Evolutionary conservation across 2,329 filamentous ascomycete genomes (phyloP).

Genomic region (Aspergillus sp.): DNA sequence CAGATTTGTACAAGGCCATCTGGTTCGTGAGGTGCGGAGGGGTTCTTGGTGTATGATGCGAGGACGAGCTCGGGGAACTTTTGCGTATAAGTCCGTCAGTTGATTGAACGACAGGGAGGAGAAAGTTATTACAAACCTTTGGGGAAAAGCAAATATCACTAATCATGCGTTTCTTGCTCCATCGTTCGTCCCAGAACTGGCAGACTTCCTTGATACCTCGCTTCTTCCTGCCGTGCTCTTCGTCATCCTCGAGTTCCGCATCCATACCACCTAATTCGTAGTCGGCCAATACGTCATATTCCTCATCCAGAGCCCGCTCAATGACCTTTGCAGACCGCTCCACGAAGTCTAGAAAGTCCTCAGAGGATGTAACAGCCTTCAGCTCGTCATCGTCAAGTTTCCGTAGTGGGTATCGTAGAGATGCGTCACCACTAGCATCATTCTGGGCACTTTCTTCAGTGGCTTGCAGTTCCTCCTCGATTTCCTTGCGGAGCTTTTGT

Average conservation of each 20-base stretch:
- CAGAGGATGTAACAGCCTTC: slow-evolving; percentile 83
- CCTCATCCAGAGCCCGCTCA: slow-evolving; percentile 88
- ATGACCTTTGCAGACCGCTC: slow-evolving; percentile 96
- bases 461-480: slow-evolving; percentile 86
- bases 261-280: slow-evolving; percentile 78
- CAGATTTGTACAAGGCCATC: slow-evolving; percentile 93
- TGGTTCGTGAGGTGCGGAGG: slow-evolving; percentile 88
- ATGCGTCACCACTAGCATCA: slow-evolving; percentile 40
- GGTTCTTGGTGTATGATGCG: slow-evolving; percentile 96
- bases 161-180: slow-evolving; percentile 97
- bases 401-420: slow-evolving; percentile 70
- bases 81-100: neutral
- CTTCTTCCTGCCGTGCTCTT: slow-evolving; percentile 50
- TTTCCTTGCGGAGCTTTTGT: slow-evolving; percentile 78
- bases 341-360: slow-evolving; percentile 93
- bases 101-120: neutral
- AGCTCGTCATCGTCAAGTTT: slow-evolving; percentile 82
- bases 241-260: slow-evolving; percentile 77
- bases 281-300: slow-evolving; percentile 94
- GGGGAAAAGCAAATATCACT: slow-evolving; percentile 93
- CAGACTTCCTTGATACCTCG: slow-evolving; percentile 70
- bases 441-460: slow-evolving; percentile 51
- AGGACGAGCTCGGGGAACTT: slow-evolving; percentile 86
- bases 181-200: slow-evolving; percentile 92
- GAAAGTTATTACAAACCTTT: slow-evolving; percentile 55